These are phyloP conservation scores for Candida suzukii DNA, from an alignment of 805 yeast genomes.

Conservation along the genomic window DNA sequence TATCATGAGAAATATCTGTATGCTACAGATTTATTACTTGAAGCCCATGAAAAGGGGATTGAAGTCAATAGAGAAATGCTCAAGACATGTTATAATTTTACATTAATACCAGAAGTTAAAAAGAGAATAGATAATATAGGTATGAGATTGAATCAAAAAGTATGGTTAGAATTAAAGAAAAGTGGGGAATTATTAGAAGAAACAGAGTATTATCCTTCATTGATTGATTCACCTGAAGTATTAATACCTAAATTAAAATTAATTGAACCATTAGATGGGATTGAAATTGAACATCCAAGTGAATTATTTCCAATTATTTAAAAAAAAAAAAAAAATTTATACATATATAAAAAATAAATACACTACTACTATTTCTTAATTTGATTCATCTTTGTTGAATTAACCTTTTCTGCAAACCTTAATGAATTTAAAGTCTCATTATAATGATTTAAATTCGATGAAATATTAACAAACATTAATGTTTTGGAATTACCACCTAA, in stretches of 20 bases:
- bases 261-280: not conserved
- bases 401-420: slow-evolving; percentile 83
- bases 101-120: slow-evolving; percentile 30
- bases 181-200: slow-evolving; percentile 23
- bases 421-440: slow-evolving; percentile 80
- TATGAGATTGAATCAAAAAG: slow-evolving; percentile 18
- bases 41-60: slow-evolving; percentile 41
- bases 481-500: slow-evolving; percentile 84
- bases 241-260: not conserved
- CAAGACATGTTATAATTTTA: slow-evolving; percentile 40
- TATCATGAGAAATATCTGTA: slow-evolving; percentile 53
- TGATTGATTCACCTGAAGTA: not conserved
- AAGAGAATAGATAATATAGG: slow-evolving; percentile 34
- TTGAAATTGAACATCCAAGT: no score
- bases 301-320: no score
- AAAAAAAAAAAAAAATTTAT: no score
- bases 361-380: not conserved
- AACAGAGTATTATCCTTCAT: slow-evolving; percentile 22
- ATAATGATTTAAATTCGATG: slow-evolving; percentile 55
- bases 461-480: slow-evolving; percentile 85
- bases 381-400: slow-evolving; percentile 32
- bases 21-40: slow-evolving; percentile 45
- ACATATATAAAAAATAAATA: no score
- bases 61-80: slow-evolving; percentile 37
- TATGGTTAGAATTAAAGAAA: slow-evolving; percentile 31